These are phyloP conservation scores for Fusarium marasasianum DNA, from an alignment of 2,329 filamentous ascomycete genomes.

Conservation along the genomic window DNA sequence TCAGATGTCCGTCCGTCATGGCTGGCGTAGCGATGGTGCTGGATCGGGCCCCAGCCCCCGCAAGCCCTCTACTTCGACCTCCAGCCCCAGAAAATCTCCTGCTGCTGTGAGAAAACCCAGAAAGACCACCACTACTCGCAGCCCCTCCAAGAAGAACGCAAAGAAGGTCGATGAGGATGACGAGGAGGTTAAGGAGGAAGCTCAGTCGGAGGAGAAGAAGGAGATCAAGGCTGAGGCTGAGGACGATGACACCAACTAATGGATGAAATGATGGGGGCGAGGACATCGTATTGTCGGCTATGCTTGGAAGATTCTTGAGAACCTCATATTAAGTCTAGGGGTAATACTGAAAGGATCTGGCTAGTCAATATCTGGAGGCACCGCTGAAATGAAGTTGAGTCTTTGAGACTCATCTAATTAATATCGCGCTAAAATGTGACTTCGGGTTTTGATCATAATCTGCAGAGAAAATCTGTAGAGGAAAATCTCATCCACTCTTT, in stretches of 20 bases:
- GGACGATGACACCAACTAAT: conserved; percentile 6
- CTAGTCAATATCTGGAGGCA: neutral
- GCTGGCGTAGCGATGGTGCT: conserved; percentile 47
- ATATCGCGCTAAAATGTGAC: neutral
- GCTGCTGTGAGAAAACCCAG: conserved; percentile 45
- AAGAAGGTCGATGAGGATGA: conserved; percentile 45
- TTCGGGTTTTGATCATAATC: neutral
- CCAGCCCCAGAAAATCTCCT: conserved; percentile 44
- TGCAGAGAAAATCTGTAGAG: neutral
- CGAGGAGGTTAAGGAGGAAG: conserved; percentile 33
- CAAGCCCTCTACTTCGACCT: conserved; percentile 18
- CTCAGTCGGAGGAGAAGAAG: conserved; percentile 14
- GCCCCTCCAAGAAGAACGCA: conserved; percentile 44
- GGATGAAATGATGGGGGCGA: neutral
- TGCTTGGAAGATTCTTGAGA: neutral
- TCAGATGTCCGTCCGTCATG: conserved; percentile 52
- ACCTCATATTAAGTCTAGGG: neutral
- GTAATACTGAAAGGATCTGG: conserved; percentile 2
- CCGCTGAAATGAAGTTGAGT: neutral
- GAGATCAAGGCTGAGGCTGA: conserved; percentile 11
- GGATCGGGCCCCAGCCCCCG: conserved; percentile 35
- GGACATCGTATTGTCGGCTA: neutral
- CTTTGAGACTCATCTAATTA: neutral
- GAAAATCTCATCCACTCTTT: neutral
- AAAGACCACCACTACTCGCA: conserved; percentile 43